These are phyloP conservation scores for Tagetes erecta DNA, from an alignment of 129 eudicot species.

Conservation along the genomic window DNA sequence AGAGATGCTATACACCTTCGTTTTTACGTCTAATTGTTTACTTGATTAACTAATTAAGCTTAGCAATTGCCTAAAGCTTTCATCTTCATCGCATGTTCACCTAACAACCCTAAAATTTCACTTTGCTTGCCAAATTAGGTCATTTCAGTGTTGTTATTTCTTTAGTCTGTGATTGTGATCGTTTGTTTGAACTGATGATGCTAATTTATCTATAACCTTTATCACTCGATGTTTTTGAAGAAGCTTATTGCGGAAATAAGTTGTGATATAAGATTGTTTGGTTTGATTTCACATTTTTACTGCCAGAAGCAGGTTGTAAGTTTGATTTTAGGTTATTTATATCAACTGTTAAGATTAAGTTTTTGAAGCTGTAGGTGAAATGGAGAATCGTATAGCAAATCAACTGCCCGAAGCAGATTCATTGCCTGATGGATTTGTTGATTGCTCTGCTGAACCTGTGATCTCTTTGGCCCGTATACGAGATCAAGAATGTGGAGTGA, in stretches of 20 bases:
- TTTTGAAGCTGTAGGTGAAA: slow-evolving; percentile 36
- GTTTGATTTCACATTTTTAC: too few relatives aligned
- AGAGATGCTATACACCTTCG: too few relatives aligned
- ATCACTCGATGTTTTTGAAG: background rate
- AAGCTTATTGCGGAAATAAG: slow-evolving; percentile 9
- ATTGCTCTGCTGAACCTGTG: slow-evolving; percentile 47
- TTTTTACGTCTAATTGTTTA: background rate
- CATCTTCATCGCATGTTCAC: background rate
- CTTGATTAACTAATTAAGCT: slow-evolving; percentile 9
- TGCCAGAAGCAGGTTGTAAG: background rate
- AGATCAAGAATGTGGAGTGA: slow-evolving; percentile 23
- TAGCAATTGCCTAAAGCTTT: background rate
- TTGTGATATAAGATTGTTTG: background rate
- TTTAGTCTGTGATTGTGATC: too few relatives aligned
- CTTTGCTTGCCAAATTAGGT: slow-evolving; percentile 5
- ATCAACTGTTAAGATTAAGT: slow-evolving; percentile 1
- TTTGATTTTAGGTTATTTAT: slow-evolving; percentile 6
- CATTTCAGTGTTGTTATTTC: background rate
- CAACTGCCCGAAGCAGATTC: slow-evolving; percentile 84
- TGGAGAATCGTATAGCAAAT: slow-evolving; percentile 58
- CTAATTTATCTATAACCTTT: background rate
- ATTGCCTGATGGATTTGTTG: slow-evolving; percentile 85
- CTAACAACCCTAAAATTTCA: slow-evolving; percentile 26
- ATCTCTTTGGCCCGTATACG: slow-evolving; percentile 33
- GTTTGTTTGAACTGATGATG: background rate